Conservation (phyloP, 139 green algal species). For the Chlamydomonas sp. region DNA sequence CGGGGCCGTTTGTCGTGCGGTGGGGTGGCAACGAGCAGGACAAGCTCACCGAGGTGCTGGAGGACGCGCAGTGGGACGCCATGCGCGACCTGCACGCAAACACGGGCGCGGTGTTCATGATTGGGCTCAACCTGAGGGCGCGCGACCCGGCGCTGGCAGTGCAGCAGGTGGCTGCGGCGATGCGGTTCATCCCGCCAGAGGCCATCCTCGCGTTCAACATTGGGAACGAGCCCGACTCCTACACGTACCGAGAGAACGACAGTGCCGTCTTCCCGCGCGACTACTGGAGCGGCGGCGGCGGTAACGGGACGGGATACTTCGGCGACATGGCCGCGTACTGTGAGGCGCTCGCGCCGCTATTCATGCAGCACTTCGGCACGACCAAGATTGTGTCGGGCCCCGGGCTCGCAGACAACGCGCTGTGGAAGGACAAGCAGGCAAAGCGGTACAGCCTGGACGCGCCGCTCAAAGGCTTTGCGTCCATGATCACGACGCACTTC, state of each 20-base stretch:
- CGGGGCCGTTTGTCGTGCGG: too few species aligned
- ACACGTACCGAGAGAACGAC: not conserved
- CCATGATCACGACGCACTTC: slow-evolving; percentile 9
- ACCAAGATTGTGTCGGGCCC: slow-evolving; percentile 10
- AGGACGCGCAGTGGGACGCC: not conserved
- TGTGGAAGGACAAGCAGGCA: too few species aligned
- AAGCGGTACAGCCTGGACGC: too few species aligned
- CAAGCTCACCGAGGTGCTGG: slow-evolving; percentile 4
- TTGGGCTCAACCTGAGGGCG: slow-evolving; percentile 12
- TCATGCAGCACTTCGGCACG: slow-evolving; percentile 7
- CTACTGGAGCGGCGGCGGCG: too few species aligned
- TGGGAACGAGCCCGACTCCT: slow-evolving; percentile 12
- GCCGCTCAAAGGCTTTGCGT: not conserved
- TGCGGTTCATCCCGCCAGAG: not conserved
- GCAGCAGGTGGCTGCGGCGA: not conserved
- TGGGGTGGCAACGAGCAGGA: slow-evolving; percentile 9
- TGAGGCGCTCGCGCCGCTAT: not conserved
- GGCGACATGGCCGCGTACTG: not conserved
- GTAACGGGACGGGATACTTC: not conserved
- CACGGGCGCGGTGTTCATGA: slow-evolving; percentile 1
- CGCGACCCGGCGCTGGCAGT: not conserved
- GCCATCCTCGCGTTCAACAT: slow-evolving; percentile 3
- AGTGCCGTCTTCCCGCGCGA: too few species aligned
- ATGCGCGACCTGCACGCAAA: not conserved
- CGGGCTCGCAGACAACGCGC: too few species aligned